These are phyloP conservation scores for Mesembryanthemum crystallinum DNA, from an alignment of 148 eudicot species.

Conservation along the genomic window DNA sequence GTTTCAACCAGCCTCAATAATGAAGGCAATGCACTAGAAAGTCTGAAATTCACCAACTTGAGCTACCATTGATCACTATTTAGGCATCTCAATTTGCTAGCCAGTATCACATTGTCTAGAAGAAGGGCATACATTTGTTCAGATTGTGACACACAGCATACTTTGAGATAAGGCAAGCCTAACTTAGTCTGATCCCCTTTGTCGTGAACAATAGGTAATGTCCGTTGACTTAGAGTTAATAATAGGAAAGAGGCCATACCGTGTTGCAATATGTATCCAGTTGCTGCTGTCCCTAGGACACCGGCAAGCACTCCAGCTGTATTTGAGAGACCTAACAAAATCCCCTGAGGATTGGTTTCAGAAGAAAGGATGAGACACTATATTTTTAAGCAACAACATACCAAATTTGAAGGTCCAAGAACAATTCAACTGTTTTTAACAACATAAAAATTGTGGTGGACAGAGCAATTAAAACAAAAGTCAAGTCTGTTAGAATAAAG, in stretches of 20 bases:
- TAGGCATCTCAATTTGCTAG: not conserved
- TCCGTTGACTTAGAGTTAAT: not conserved
- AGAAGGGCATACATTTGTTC: not conserved
- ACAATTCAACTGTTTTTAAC: not conserved
- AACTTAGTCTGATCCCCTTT: not conserved
- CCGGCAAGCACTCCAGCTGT: constrained; percentile 97
- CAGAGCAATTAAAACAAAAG: too few species aligned
- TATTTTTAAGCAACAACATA: not conserved
- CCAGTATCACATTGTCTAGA: too few species aligned
- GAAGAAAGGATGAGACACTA: not conserved
- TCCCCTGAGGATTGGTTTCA: constrained; percentile 54
- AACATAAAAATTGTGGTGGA: not conserved
- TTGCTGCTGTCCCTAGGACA: constrained; percentile 88
- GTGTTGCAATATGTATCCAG: constrained; percentile 94
- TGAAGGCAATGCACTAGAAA: not conserved
- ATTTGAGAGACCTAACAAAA: constrained; percentile 85
- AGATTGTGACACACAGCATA: not conserved
- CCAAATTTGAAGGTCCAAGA: not conserved
- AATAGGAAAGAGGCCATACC: constrained; percentile 41
- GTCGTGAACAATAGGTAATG: not conserved
- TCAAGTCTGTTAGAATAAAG: not conserved
- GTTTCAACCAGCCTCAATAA: not conserved
- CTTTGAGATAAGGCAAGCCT: not conserved
- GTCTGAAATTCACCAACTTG: not conserved
- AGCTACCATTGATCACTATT: not conserved